phyloP scores from a whole-genome alignment of 2,329 filamentous ascomycete genomes.

The Diaporthe sp. region DNA sequence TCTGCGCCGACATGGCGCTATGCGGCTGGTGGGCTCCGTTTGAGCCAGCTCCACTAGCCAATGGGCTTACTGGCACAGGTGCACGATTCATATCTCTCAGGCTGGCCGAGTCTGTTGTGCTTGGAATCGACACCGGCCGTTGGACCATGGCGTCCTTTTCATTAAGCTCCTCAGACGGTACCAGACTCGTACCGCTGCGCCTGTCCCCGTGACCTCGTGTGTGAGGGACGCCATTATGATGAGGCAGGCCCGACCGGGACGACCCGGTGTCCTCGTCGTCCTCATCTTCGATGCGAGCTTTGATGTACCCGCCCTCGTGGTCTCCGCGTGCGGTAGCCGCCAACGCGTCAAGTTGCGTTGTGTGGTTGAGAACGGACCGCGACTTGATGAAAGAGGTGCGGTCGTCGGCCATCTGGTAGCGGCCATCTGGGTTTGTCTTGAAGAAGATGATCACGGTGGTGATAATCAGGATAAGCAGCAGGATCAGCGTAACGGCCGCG shows the following conservation, averaged over 20 bases:
- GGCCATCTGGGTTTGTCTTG: constrained; percentile 87
- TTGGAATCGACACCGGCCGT: constrained; percentile 46
- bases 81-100: constrained; percentile 44
- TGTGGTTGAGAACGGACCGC: constrained; percentile 77
- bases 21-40: constrained; percentile 56
- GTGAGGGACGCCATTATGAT: constrained; percentile 1
- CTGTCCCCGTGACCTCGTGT: constrained; percentile 48
- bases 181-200: constrained; percentile 65
- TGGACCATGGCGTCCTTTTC: constrained; percentile 36
- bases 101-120: constrained; percentile 44
- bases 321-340: constrained; percentile 86
- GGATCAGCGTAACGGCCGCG: constrained; percentile 80
- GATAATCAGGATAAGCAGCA: constrained; percentile 84
- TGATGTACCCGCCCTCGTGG: constrained; percentile 69
- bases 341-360: constrained; percentile 85
- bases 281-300: constrained; percentile 73
- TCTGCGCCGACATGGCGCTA: constrained; percentile 54
- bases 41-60: constrained; percentile 49
- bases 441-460: constrained; percentile 76
- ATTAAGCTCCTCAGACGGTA: constrained; percentile 52
- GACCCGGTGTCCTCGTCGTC: constrained; percentile 80
- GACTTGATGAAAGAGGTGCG: constrained; percentile 93
- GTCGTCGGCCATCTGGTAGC: constrained; percentile 93
- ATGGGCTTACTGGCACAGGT: constrained; percentile 45
- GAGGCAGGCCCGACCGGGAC: constrained; percentile 35